phyloP scores from a whole-genome alignment of 2,329 filamentous ascomycete species.

The Apiospora hydei region DNA sequence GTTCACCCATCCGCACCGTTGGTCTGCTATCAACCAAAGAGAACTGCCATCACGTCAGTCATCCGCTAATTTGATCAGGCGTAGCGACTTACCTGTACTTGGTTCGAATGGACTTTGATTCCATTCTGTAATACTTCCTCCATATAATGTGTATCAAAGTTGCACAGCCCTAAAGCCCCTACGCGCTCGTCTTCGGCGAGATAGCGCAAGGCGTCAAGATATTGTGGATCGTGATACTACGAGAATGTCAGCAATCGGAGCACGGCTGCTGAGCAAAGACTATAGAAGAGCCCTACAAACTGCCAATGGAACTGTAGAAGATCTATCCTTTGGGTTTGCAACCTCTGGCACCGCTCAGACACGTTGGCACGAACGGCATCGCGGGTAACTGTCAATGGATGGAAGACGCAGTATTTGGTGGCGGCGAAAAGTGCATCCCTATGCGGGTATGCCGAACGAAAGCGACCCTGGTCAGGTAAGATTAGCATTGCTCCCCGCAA shows the following conservation, averaged over 20 bases:
- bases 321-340: constrained; percentile 41
- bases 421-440: constrained; percentile 39
- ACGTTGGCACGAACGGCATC: constrained; percentile 40
- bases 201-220: constrained; percentile 43
- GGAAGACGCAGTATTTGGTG: constrained; percentile 47
- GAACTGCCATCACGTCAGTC: constrained; percentile 35
- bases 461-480: constrained; percentile 41
- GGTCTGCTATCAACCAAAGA: constrained; percentile 44
- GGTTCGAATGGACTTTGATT: constrained; percentile 43
- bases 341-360: constrained; percentile 42
- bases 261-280: neutral
- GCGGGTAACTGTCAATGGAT: constrained; percentile 37
- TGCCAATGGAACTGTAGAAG: constrained; percentile 48
- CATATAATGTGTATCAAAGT: constrained; percentile 44
- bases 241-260: neutral
- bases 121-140: constrained; percentile 35
- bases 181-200: constrained; percentile 39
- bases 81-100: constrained; percentile 41
- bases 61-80: neutral
- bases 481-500: neutral
- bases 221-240: constrained; percentile 44
- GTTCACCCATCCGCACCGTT: constrained; percentile 37
- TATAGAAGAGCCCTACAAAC: constrained; percentile 37
- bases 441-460: constrained; percentile 34
- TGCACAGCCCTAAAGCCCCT: constrained; percentile 44